These are phyloP conservation scores for Pestalotiopsis sp. DNA, from an alignment of 2,329 filamentous ascomycete genomes.

Conservation along the genomic window DNA sequence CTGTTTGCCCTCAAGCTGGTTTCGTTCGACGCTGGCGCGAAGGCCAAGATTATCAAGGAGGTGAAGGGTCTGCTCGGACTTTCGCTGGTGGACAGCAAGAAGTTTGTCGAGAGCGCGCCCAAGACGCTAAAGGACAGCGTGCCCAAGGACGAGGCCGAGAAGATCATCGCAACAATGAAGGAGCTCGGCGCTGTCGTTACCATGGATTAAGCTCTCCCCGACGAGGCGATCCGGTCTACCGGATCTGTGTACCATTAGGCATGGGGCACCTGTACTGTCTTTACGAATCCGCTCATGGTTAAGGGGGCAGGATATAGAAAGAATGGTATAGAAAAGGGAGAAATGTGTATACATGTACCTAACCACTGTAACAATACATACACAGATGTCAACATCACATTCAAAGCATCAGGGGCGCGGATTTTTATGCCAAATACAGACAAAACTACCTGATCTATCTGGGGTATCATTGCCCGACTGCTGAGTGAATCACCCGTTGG, in stretches of 20 bases:
- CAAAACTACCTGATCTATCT: background rate
- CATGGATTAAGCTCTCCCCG: constrained; percentile 72
- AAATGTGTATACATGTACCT: constrained; percentile 16
- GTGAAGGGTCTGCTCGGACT: constrained; percentile 94
- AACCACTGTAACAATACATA: constrained; percentile 18
- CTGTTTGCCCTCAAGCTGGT: constrained; percentile 95
- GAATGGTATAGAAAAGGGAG: background rate
- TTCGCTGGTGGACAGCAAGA: constrained; percentile 98
- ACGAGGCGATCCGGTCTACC: background rate
- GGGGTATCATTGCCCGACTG: background rate
- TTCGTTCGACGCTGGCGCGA: constrained; percentile 82
- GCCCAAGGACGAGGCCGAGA: constrained; percentile 98
- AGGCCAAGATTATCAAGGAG: constrained; percentile 99
- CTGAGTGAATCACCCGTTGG: background rate
- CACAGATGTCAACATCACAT: constrained; percentile 11
- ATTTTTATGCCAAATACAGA: background rate
- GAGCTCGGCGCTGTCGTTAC: constrained; percentile 82
- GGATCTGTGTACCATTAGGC: background rate
- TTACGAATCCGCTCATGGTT: background rate
- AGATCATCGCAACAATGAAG: constrained; percentile 95
- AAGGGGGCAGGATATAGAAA: background rate
- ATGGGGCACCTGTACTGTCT: background rate
- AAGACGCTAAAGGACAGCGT: constrained; percentile 99
- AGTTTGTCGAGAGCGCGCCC: constrained; percentile 97
- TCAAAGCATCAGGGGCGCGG: background rate